phyloP scores from a whole-genome alignment of 257 asterid species.

The Fraxinus quadrangulata region DNA sequence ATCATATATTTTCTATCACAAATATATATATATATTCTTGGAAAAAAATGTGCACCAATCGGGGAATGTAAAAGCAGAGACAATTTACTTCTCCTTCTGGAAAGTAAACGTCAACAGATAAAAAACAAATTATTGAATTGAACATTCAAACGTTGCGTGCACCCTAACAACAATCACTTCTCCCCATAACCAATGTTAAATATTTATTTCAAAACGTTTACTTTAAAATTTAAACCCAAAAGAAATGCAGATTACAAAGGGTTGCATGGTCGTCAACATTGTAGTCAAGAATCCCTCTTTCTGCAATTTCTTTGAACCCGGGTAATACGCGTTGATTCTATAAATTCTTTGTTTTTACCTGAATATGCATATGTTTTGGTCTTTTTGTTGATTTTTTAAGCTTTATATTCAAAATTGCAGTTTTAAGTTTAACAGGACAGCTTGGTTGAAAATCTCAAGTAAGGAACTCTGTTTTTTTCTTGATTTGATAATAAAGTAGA shows the following conservation, averaged over 20 bases:
- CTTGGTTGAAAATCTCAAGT: conserved; percentile 37
- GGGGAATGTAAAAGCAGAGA: not conserved
- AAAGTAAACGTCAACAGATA: conserved; percentile 19
- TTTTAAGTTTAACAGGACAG: conserved; percentile 12
- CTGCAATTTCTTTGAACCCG: conserved; percentile 33
- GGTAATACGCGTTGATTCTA: conserved; percentile 44
- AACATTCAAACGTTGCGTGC: conserved; percentile 39
- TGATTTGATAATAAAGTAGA: conserved; percentile 8
- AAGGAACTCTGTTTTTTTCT: conserved; percentile 19
- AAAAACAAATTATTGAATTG: conserved; percentile 24
- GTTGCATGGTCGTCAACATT: conserved; percentile 29
- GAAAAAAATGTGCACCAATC: no score
- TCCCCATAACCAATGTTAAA: conserved; percentile 20
- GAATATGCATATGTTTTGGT: conserved; percentile 11
- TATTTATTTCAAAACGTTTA: not conserved
- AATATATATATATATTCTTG: no score
- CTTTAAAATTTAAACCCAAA: conserved; percentile 8
- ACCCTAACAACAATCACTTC: conserved; percentile 27
- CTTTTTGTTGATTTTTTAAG: conserved; percentile 28
- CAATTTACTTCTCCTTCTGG: not conserved
- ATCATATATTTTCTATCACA: no score
- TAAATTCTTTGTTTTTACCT: conserved; percentile 27
- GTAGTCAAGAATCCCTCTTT: not conserved
- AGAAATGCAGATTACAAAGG: conserved; percentile 19
- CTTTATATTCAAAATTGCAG: conserved; percentile 8